Evolutionary conservation across 2,329 filamentous ascomycete species (phyloP).

Genomic region (Lachnellula arida): DNA sequence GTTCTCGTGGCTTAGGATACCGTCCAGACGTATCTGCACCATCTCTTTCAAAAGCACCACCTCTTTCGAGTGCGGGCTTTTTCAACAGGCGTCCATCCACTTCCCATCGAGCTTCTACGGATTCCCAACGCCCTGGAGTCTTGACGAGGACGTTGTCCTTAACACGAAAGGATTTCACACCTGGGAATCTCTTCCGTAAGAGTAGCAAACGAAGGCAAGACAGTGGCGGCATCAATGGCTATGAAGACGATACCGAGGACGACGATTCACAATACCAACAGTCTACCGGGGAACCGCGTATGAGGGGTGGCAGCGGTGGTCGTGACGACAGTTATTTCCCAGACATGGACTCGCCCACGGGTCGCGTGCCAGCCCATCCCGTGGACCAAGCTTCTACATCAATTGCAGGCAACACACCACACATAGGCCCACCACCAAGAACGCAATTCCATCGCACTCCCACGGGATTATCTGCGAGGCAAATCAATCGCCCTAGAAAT

Average conservation of each 20-base stretch:
- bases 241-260: conserved; percentile 39
- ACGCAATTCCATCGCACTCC: conserved; percentile 60
- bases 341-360: conserved; percentile 8
- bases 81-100: conserved; percentile 42
- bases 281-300: conserved; percentile 11
- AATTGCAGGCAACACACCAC: conserved; percentile 17
- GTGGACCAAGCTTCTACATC: conserved; percentile 20
- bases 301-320: conserved; percentile 37
- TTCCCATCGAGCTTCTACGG: conserved; percentile 35
- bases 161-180: conserved; percentile 46
- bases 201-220: conserved; percentile 39
- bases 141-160: conserved; percentile 58
- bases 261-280: conserved; percentile 14
- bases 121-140: conserved; percentile 35
- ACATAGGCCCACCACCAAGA: conserved; percentile 10
- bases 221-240: conserved; percentile 52
- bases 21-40: conserved; percentile 26
- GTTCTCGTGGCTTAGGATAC: conserved; percentile 30
- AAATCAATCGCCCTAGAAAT: conserved; percentile 47
- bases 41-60: conserved; percentile 24
- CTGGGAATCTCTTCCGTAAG: conserved; percentile 42
- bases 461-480: conserved; percentile 63
- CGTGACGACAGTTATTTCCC: conserved; percentile 48
- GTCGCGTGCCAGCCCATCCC: conserved; percentile 14
- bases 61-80: conserved; percentile 20